Percentiles rank a stretch among this genome's conserved stretches.
Conservation (phyloP, 2,329 filamentous ascomycete species). For the Xylariaceae sp. region DNA sequence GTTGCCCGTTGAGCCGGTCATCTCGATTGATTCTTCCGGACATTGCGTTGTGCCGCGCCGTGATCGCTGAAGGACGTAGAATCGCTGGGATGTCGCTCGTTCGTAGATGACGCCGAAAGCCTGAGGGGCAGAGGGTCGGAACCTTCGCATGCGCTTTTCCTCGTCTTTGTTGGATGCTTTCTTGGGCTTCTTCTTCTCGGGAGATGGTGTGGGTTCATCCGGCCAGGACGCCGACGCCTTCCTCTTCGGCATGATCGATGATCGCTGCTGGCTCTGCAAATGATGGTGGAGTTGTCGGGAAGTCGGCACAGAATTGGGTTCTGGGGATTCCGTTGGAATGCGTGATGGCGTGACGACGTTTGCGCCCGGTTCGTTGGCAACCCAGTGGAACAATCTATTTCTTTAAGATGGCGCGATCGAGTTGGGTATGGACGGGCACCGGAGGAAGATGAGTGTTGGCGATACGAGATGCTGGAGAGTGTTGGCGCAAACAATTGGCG, state of each 20-base stretch:
- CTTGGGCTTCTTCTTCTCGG: not conserved
- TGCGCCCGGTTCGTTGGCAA: no score
- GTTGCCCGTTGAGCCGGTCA: constrained; percentile 65
- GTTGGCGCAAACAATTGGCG: no score
- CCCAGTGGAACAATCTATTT: no score
- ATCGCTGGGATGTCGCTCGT: constrained; percentile 42
- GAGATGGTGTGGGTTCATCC: not conserved
- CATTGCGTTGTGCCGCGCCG: constrained; percentile 35
- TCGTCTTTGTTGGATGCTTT: not conserved
- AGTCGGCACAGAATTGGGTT: no score
- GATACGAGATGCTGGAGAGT: no score
- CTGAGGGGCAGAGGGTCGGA: constrained; percentile 34
- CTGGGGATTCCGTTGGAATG: no score
- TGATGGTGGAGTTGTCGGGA: no score
- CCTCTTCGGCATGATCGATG: not conserved
- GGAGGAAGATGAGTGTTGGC: no score
- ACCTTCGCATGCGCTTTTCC: constrained; percentile 11
- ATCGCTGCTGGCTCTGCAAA: no score
- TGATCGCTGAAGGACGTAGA: constrained; percentile 45
- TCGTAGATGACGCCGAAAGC: constrained; percentile 37
- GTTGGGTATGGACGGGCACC: no score
- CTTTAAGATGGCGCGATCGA: no score
- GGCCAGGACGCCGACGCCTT: not conserved
- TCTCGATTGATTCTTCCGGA: constrained; percentile 52
- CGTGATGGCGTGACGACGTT: no score